Percentiles rank a stretch among this genome's conserved stretches.
Evolutionary conservation across 192 early-diverging fungal species (phyloP).

Genomic region (Backusella australiensis): DNA sequence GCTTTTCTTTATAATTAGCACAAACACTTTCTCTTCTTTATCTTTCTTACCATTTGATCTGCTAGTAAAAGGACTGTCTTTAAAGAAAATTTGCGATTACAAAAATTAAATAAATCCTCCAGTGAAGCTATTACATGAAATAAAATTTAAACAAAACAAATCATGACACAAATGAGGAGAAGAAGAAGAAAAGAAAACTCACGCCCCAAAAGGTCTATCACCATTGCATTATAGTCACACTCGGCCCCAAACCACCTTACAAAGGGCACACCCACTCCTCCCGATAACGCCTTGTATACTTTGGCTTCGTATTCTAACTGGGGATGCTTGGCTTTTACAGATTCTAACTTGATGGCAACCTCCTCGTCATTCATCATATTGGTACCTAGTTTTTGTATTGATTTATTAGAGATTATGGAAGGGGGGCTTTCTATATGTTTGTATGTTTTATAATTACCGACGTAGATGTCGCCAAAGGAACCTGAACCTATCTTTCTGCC

Average conservation of each 20-base stretch:
- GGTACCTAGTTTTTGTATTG: slow-evolving; percentile 50
- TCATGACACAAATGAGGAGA: slow-evolving; percentile 5
- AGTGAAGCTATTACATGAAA: slow-evolving; percentile 50
- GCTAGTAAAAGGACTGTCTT: slow-evolving; percentile 85
- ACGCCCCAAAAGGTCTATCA: slow-evolving; percentile 84
- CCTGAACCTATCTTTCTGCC: slow-evolving; percentile 96
- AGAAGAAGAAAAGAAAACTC: background rate
- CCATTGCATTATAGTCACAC: slow-evolving; percentile 82
- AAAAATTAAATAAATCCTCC: slow-evolving; percentile 91
- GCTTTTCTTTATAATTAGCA: slow-evolving; percentile 11
- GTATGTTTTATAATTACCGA: slow-evolving; percentile 49
- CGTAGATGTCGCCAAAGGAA: slow-evolving; percentile 97
- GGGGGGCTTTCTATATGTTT: background rate
- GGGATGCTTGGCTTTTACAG: slow-evolving; percentile 91
- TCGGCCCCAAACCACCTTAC: slow-evolving; percentile 82
- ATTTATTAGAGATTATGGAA: background rate
- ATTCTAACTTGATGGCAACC: slow-evolving; percentile 97
- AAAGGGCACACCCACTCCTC: slow-evolving; percentile 88
- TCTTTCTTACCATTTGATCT: slow-evolving; percentile 73
- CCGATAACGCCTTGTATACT: slow-evolving; percentile 93
- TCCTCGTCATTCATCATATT: slow-evolving; percentile 90
- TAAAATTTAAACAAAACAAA: background rate
- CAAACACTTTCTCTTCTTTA: background rate
- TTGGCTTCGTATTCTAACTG: slow-evolving; percentile 97
- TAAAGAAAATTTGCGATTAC: slow-evolving; percentile 82